Conservation (phyloP, 2,329 filamentous ascomycete genomes). For the Colletotrichum limetticola region DNA sequence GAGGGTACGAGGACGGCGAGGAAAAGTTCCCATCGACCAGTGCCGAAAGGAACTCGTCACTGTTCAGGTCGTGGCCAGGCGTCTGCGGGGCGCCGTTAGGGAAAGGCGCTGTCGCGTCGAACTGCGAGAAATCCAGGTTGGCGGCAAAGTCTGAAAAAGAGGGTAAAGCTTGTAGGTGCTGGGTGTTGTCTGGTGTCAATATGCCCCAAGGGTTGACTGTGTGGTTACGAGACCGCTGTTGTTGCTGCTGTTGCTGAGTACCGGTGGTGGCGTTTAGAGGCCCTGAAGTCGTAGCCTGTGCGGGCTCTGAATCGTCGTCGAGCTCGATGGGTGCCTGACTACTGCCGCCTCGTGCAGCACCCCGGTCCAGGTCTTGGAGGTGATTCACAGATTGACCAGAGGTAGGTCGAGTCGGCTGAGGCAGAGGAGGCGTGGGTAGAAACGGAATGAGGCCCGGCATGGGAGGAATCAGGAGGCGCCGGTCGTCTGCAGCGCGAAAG, state of each 20-base stretch:
- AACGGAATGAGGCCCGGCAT: slow-evolving; percentile 33
- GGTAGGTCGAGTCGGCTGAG: slow-evolving; percentile 12
- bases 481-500: slow-evolving; percentile 8
- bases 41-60: slow-evolving; percentile 39
- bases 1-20: slow-evolving; percentile 49
- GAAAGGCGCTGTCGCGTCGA: slow-evolving; percentile 2
- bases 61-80: slow-evolving; percentile 17
- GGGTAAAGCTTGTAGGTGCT: slow-evolving; percentile 14
- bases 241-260: neutral
- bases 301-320: slow-evolving; percentile 22
- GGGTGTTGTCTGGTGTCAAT: neutral
- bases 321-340: slow-evolving; percentile 29
- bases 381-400: slow-evolving; percentile 9
- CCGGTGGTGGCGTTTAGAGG: slow-evolving; percentile 14
- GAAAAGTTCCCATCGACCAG: slow-evolving; percentile 46
- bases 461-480: slow-evolving; percentile 15
- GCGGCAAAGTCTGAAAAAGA: slow-evolving; percentile 28
- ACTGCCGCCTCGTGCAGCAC: slow-evolving; percentile 23
- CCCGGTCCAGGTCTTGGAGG: neutral
- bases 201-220: neutral
- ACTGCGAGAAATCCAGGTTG: slow-evolving; percentile 16
- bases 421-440: slow-evolving; percentile 26
- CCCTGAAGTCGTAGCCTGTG: neutral
- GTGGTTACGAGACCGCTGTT: neutral
- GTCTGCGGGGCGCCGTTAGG: slow-evolving; percentile 34